Evolutionary conservation across 257 asterid species (phyloP), one percentile per base, ranked within the genome.

Genomic region (Solanum tarijense): DNA sequence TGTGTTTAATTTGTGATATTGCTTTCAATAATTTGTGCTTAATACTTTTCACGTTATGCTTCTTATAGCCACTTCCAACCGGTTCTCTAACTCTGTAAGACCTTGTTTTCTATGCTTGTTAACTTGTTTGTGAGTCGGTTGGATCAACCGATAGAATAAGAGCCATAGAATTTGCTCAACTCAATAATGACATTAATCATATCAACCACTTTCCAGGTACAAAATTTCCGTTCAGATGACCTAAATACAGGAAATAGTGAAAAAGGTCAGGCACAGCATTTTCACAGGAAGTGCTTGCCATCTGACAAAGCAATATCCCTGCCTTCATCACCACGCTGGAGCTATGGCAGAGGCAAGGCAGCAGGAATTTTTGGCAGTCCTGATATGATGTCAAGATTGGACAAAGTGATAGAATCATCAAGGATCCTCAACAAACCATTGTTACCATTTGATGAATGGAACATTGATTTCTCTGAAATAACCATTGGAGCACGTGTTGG

Each of bases 321-420:
- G 91, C 99, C 98, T 90, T 95, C 98, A 83, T 95, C 99, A 86
- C 98, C 98, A 90, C 96, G 92, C 52, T 93, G 91, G 90, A 89
- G 91, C 90, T 92, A 93, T 84, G 93, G 87, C 79, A 88, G 91
- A 90, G 90, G 92, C 86, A 95, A 91, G 41, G 60, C 86, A 52
- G 84, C 92, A 60, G 93, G 91, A 88, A 58, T 86, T 87, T 91
- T 89, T 39, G 88, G 85, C 23, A 89, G 91, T 90, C 87, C 94
- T 88, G 92, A 92, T 89, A 91, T 91, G 92, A 89, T 92, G 92
- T 89, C 98, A 52, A 90, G 92, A 81, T 90, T 93, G 84, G 92
- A 90, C 90, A 92, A 94, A 91, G 95, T 94, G 87, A 92, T 95
- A 43, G 97, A 94, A 90, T 92, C 95, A 21, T 92, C 98, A 12